A percentile compares a stretch with the other conserved stretches of the same genome.
These are phyloP conservation scores for Hanseniaspora meyeri DNA, from an alignment of 805 yeast species.

Conservation along the genomic window DNA sequence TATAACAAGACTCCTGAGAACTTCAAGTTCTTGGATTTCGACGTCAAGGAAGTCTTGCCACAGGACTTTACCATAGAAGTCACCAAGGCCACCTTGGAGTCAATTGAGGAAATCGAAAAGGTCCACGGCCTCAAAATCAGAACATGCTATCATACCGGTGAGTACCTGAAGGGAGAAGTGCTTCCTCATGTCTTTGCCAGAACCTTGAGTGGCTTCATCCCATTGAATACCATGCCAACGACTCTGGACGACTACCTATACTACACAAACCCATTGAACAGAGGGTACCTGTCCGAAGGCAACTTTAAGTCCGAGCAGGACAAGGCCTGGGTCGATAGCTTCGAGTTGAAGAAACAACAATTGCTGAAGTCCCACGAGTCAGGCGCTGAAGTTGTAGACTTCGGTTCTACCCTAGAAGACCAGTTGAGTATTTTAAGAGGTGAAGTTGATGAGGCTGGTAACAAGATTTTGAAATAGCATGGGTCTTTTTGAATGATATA, in stretches of 20 bases:
- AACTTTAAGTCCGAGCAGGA: conserved; percentile 21
- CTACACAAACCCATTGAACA: conserved; percentile 56
- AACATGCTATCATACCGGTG: conserved; percentile 54
- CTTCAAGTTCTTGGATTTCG: conserved; percentile 27
- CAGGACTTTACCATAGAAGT: conserved; percentile 55
- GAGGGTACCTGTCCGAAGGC: conserved; percentile 58
- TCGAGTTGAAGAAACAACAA: conserved; percentile 3
- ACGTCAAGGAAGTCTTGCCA: conserved; percentile 19
- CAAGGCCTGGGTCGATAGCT: conserved; percentile 17
- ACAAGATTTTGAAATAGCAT: background rate
- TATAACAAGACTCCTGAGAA: conserved; percentile 68
- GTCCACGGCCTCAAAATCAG: conserved; percentile 58
- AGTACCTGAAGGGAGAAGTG: conserved; percentile 64
- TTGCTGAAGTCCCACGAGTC: background rate
- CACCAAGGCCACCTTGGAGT: conserved; percentile 61
- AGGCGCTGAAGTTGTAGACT: background rate
- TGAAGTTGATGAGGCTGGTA: conserved; percentile 8
- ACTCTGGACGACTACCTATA: conserved; percentile 66
- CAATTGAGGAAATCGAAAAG: conserved; percentile 58
- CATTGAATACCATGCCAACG: conserved; percentile 76
- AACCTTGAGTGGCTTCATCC: conserved; percentile 59
- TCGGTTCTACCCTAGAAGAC: conserved; percentile 9
- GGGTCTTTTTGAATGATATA: background rate
- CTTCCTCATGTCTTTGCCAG: conserved; percentile 57
- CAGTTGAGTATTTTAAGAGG: conserved; percentile 8